Evolutionary conservation across 805 yeast genomes (phyloP).

Genomic region (Saccharomycopsis vini): DNA sequence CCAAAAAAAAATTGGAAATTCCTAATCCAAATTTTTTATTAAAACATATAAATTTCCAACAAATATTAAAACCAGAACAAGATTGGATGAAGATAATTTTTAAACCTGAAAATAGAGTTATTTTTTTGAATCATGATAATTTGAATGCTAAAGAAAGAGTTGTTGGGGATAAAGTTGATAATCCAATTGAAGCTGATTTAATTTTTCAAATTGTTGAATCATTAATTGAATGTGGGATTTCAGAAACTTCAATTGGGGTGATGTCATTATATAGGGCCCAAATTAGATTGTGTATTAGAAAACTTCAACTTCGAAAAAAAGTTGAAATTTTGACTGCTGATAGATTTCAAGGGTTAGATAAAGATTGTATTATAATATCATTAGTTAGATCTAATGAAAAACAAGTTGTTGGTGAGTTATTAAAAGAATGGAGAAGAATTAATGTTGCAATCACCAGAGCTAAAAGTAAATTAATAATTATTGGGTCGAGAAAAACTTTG

Average conservation of each 20-base stretch:
- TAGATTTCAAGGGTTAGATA: conserved; percentile 92
- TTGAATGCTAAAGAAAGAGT: conserved; percentile 39
- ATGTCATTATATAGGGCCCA: conserved; percentile 89
- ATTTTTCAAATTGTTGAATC: conserved; percentile 54
- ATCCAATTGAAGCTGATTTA: conserved; percentile 61
- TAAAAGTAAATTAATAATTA: conserved; percentile 65
- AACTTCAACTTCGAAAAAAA: conserved; percentile 21
- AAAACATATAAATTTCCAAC: conserved; percentile 11
- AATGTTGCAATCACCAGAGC: conserved; percentile 95
- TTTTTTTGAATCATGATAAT: conserved; percentile 75
- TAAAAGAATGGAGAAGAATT: conserved; percentile 83
- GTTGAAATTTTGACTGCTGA: conserved; percentile 89
- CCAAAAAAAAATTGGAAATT: conserved; percentile 44
- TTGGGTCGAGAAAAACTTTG: conserved; percentile 70
- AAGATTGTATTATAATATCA: conserved; percentile 83
- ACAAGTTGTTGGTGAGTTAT: conserved; percentile 60
- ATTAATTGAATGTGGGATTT: conserved; percentile 51
- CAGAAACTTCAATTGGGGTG: conserved; percentile 58
- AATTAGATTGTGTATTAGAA: conserved; percentile 37
- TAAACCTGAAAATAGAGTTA: conserved; percentile 49
- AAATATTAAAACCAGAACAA: conserved; percentile 12
- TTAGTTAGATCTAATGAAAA: conserved; percentile 73
- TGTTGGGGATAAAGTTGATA: conserved; percentile 62
- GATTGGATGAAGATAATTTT: conserved; percentile 53
- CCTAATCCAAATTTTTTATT: conserved; percentile 32